These are phyloP conservation scores for Quercus variabilis DNA, from an alignment of 306 rosid genomes.

Conservation along the genomic window DNA sequence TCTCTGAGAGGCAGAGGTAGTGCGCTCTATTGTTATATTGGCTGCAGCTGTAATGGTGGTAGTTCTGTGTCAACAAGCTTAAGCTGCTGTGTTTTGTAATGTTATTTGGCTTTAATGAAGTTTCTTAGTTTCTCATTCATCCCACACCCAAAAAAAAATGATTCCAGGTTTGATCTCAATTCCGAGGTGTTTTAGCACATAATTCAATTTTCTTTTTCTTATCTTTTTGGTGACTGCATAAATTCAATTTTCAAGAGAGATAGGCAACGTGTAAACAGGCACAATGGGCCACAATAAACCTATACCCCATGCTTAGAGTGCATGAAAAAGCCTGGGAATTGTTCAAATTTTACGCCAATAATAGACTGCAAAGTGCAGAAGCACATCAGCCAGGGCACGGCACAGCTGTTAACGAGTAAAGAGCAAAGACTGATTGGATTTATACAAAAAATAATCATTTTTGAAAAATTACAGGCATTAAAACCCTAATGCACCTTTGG, in stretches of 20 bases:
- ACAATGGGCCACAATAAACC: background rate
- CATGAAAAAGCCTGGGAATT: background rate
- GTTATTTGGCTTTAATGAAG: too few relatives aligned
- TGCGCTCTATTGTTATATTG: too few relatives aligned
- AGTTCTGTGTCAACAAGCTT: too few relatives aligned
- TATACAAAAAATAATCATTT: background rate
- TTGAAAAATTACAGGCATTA: background rate
- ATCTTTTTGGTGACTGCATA: too few relatives aligned
- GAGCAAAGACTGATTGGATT: background rate
- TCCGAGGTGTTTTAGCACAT: background rate
- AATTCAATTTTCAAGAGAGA: too few relatives aligned
- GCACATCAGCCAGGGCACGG: background rate
- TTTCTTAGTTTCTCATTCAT: too few relatives aligned
- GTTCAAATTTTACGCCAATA: background rate
- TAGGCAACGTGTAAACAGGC: background rate
- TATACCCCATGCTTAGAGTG: background rate
- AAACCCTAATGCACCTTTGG: background rate
- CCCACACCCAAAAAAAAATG: too few relatives aligned
- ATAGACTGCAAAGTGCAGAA: background rate
- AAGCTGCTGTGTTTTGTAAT: too few relatives aligned
- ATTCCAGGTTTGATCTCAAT: background rate
- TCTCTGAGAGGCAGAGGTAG: too few relatives aligned
- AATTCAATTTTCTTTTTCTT: background rate
- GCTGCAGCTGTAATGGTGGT: too few relatives aligned
- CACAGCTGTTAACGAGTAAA: background rate